phyloP scores from a whole-genome alignment of 2,329 filamentous ascomycete species.

The Ceratocystis alfenasii region DNA sequence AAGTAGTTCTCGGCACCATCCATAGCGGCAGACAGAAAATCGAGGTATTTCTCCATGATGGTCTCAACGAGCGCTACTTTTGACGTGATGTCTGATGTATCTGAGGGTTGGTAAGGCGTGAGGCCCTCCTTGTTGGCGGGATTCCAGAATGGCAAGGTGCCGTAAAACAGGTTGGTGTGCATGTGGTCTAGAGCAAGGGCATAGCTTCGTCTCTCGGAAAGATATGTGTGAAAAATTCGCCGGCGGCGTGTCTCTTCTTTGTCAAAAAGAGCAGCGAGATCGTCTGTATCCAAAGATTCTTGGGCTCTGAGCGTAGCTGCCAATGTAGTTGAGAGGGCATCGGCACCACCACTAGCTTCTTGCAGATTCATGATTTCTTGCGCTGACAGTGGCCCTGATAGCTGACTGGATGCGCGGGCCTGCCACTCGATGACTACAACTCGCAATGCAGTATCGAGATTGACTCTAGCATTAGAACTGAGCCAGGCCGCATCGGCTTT shows the following conservation, averaged over 20 bases:
- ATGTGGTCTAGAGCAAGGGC: slow-evolving; percentile 50
- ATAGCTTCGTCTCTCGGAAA: slow-evolving; percentile 58
- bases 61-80: slow-evolving; percentile 18
- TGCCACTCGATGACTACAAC: slow-evolving; percentile 77
- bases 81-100: slow-evolving; percentile 10
- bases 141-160: slow-evolving; percentile 30
- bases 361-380: slow-evolving; percentile 68
- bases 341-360: slow-evolving; percentile 57
- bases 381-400: slow-evolving; percentile 59
- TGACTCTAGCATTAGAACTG: slow-evolving; percentile 62
- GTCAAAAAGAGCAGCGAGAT: slow-evolving; percentile 48
- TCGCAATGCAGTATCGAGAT: slow-evolving; percentile 70
- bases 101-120: slow-evolving; percentile 23
- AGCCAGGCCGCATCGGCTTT: slow-evolving; percentile 82
- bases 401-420: slow-evolving; percentile 57
- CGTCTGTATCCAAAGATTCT: slow-evolving; percentile 40
- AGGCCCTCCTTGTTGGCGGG: slow-evolving; percentile 1
- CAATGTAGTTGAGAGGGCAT: slow-evolving; percentile 46
- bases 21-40: slow-evolving; percentile 39
- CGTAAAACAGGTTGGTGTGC: slow-evolving; percentile 38
- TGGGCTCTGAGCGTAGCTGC: slow-evolving; percentile 40
- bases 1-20: slow-evolving; percentile 39
- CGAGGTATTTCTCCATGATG: slow-evolving; percentile 35
- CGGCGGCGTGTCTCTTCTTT: slow-evolving; percentile 49
- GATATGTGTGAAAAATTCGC: slow-evolving; percentile 58